Conservation (phyloP, 495 filamentous ascomycete genomes). For the Xylaria cubensis region DNA sequence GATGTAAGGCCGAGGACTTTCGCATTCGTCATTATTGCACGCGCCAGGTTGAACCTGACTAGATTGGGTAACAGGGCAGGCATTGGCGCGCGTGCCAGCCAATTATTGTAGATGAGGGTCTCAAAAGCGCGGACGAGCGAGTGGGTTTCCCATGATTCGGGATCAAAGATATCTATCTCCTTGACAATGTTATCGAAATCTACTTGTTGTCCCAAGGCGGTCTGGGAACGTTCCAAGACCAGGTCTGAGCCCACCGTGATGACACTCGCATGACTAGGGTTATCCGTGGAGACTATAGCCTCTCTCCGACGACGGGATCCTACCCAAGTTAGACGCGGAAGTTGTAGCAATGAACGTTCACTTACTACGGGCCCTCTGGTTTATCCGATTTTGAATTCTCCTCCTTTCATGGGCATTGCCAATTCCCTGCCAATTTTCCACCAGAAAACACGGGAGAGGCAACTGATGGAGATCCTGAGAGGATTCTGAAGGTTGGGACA, state of each 20-base stretch:
- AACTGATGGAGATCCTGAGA: background rate
- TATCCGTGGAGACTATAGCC: background rate
- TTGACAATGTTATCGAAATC: background rate
- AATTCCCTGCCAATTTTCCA: conserved; percentile 6
- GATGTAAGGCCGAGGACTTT: conserved; percentile 8
- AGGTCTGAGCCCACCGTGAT: background rate
- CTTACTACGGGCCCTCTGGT: conserved; percentile 11
- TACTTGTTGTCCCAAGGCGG: background rate
- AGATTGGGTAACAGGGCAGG: conserved; percentile 24
- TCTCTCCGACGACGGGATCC: conserved; percentile 15
- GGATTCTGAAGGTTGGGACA: background rate
- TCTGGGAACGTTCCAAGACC: background rate
- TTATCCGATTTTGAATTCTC: conserved; percentile 18
- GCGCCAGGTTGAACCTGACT: conserved; percentile 34
- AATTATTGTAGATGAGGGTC: conserved; percentile 20
- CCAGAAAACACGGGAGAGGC: background rate
- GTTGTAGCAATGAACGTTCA: background rate
- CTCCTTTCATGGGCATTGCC: conserved; percentile 3
- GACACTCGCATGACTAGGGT: background rate
- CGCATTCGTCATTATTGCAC: conserved; percentile 27
- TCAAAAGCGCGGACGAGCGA: conserved; percentile 24
- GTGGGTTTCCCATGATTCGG: background rate
- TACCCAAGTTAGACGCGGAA: background rate
- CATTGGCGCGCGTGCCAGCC: conserved; percentile 12
- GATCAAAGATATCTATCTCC: background rate